Conservation (phyloP, 2,329 filamentous ascomycete species). For the Paraphaeosphaeria minitans region DNA sequence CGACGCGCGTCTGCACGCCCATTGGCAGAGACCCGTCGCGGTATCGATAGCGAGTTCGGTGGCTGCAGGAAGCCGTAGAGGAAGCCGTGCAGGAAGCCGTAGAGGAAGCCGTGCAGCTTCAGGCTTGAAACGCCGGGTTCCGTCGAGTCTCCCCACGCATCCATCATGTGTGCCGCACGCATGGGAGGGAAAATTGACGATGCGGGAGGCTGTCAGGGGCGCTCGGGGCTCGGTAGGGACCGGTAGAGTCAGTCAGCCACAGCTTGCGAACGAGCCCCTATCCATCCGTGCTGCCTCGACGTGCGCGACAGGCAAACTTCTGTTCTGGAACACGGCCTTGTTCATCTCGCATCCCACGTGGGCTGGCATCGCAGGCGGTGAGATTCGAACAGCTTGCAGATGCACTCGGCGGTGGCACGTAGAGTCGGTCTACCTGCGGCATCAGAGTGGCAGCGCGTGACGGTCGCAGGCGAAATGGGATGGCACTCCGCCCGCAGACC, state of each 20-base stretch:
- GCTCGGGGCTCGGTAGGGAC: too few species aligned
- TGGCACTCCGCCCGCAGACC: constrained; percentile 9
- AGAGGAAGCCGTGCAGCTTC: constrained; percentile 11
- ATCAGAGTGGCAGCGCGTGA: constrained; percentile 28
- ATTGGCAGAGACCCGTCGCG: constrained; percentile 15
- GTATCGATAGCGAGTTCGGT: constrained; percentile 17
- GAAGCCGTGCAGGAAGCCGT: too few species aligned
- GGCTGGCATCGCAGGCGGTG: constrained; percentile 30
- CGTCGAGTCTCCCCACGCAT: constrained; percentile 7
- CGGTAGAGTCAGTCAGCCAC: constrained; percentile 29
- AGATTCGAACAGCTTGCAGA: constrained; percentile 17
- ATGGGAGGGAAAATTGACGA: constrained; percentile 9
- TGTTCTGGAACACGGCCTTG: constrained; percentile 32
- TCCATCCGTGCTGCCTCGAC: constrained; percentile 16
- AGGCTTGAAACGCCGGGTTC: constrained; percentile 15
- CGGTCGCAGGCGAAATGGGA: constrained; percentile 22
- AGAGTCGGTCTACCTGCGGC: too few species aligned
- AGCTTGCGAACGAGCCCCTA: constrained; percentile 23
- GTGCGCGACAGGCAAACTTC: constrained; percentile 32
- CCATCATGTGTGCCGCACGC: constrained; percentile 20
- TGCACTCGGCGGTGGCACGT: constrained; percentile 14
- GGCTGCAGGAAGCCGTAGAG: constrained; percentile 5
- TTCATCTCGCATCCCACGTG: constrained; percentile 38
- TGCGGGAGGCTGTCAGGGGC: not conserved
- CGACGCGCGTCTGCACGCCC: constrained; percentile 33